phyloP scores from a whole-genome alignment of 305 asterid species.

The Solanum hybrid region DNA sequence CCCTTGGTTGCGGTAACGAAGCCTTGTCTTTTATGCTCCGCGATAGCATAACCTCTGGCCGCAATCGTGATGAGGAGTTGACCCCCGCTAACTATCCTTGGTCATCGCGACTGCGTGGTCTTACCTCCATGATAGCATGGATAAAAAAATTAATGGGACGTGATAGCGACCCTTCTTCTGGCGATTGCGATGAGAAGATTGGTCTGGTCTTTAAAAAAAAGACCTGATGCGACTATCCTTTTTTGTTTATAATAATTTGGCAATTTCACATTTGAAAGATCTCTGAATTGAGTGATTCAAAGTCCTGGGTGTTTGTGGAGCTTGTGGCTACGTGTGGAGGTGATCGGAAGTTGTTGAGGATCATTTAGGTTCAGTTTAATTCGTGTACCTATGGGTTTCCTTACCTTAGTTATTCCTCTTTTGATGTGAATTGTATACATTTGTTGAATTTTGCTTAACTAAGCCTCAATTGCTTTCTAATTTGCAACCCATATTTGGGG shows the following conservation, averaged over 20 bases:
- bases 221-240: too few relatives aligned
- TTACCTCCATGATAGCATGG: too few relatives aligned
- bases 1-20: too few relatives aligned
- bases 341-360: neutral
- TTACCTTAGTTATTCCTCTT: neutral
- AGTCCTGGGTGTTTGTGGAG: neutral
- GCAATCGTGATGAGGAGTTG: too few relatives aligned
- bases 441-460: neutral
- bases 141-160: too few relatives aligned
- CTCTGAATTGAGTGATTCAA: neutral
- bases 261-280: neutral
- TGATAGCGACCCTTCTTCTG: too few relatives aligned
- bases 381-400: neutral
- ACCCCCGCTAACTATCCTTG: too few relatives aligned
- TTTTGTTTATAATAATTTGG: neutral
- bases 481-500: neutral
- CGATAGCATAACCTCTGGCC: too few relatives aligned
- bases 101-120: too few relatives aligned
- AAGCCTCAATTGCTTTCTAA: neutral
- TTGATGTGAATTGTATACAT: neutral
- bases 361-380: neutral
- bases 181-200: too few relatives aligned
- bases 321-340: neutral
- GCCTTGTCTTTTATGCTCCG: too few relatives aligned
- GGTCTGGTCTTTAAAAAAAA: too few relatives aligned